phyloP scores from a whole-genome alignment of 345 rosid genomes.

The Clausena lansium region DNA sequence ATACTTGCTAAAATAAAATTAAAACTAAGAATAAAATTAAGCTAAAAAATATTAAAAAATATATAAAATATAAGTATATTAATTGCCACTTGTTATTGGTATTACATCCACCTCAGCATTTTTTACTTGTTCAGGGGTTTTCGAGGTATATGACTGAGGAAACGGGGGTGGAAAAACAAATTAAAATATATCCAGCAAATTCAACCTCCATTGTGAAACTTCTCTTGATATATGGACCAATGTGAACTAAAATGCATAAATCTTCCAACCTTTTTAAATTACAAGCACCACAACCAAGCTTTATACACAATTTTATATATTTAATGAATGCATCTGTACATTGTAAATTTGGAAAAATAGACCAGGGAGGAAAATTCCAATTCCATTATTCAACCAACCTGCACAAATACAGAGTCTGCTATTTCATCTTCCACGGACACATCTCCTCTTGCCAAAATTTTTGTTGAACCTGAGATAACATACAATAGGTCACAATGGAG shows the following conservation, averaged over 20 bases:
- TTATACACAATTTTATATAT: background rate
- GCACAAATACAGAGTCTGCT: conserved; percentile 85
- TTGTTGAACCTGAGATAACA: conserved; percentile 60
- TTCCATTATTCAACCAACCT: conserved; percentile 46
- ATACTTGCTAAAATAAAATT: too few species aligned
- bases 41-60: too few species aligned
- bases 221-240: too few species aligned
- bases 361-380: background rate
- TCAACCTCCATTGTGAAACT: too few species aligned
- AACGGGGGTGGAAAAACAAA: too few species aligned
- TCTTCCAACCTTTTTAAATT: too few species aligned
- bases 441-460: conserved; percentile 65
- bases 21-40: too few species aligned
- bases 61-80: too few species aligned
- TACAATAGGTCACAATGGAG: background rate
- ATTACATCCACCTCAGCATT: conserved; percentile 74
- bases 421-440: conserved; percentile 82
- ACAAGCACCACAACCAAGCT: background rate
- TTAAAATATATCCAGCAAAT: too few species aligned
- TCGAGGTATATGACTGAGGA: conserved; percentile 77
- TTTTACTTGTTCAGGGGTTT: conserved; percentile 73
- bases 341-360: background rate
- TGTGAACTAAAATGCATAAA: too few species aligned
- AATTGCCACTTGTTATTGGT: conserved; percentile 68
- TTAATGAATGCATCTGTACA: background rate